Base-by-base conservation (phyloP, 805 yeast genomes). In the Candida sakaeoensis region DNA sequence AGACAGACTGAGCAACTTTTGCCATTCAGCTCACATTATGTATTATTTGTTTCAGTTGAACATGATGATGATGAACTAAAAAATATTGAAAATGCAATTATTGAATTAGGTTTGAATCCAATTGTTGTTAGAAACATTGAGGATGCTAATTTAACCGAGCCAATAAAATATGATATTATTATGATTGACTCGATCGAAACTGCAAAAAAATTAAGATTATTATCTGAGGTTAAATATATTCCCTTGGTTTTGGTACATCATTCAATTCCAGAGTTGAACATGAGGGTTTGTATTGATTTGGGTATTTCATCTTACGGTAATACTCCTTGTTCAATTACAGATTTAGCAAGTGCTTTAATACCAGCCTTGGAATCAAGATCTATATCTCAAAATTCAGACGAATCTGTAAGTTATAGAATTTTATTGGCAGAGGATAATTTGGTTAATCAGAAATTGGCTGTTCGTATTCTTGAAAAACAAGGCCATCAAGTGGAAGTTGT, bases 261-360 rank as follows among this genome's bases (percentile, higher is more conserved):
- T 30, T 77, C 83, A 38, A 76, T 83, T 28, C 88, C 93, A 3
- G 80, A 80, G 35, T 75, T 86, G 52, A 85, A 83, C 52, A 81
- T 87, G 80, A 78, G 86, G 60, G 73, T 81, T 32, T 88, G 95
- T 58, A 70, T 87, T 28, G 95, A 88, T 56, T 68, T 87, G 46
- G 95, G 95, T 52, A 87, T 87, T 40, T 82, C 91, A 8, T 82
- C 93, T 0, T 86, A 85, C 56, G 95, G 95, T 33, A 87, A 85
- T 57, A 84, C 93, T 1, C 95, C 95, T 16, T 86, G 95, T 55
- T 77, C 90, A 0, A 76, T 82, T 8, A 77, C 82, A 36, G 95
- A 88, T 53, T 69, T 87, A 48, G 95, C 93, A 3, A 82, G 88
- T 36, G 85, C 87, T 17, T 70, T 87, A 52, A 79, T 85, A 37